Evolutionary conservation across 2,329 filamentous ascomycete genomes (phyloP).

Genomic region (Aspergillus ochraceus): DNA sequence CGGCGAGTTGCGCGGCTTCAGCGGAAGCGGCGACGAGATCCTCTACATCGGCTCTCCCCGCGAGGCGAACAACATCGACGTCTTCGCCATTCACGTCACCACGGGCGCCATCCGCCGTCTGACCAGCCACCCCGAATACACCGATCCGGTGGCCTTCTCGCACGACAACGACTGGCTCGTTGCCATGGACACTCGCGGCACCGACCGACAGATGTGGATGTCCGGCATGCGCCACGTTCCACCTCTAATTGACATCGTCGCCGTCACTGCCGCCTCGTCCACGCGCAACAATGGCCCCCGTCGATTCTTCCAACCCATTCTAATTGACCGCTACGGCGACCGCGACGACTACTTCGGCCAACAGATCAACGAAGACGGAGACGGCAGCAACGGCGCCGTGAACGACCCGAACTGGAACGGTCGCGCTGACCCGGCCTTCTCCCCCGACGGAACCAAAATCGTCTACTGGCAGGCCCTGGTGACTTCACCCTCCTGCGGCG

Average conservation of each 20-base stretch:
- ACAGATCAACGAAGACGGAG: too few species aligned
- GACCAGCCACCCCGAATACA: conserved; percentile 17
- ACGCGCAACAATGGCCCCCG: too few species aligned
- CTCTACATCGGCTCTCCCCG: conserved; percentile 12
- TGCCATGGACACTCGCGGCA: conserved; percentile 15
- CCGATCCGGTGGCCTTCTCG: conserved; percentile 13
- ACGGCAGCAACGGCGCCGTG: conserved; percentile 32
- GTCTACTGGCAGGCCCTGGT: conserved; percentile 45
- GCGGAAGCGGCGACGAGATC: conserved; percentile 14
- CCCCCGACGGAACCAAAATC: conserved; percentile 42
- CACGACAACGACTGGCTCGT: conserved; percentile 15
- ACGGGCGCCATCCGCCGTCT: conserved; percentile 16
- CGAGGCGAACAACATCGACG: conserved; percentile 15
- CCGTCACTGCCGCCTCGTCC: too few species aligned
- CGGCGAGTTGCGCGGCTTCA: conserved; percentile 18
- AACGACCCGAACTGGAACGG: conserved; percentile 53
- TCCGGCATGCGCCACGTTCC: conserved; percentile 5
- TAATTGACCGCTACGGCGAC: too few species aligned
- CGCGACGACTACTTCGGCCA: too few species aligned
- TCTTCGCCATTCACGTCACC: conserved; percentile 13
- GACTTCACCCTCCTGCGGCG: conserved; percentile 44
- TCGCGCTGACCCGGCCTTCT: conserved; percentile 40
- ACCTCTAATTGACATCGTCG: too few species aligned
- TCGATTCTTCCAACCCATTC: too few species aligned
- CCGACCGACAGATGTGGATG: conserved; percentile 18